Conservation (phyloP, 768 basidiomycete genomes). For the Tylopilus balloui region DNA sequence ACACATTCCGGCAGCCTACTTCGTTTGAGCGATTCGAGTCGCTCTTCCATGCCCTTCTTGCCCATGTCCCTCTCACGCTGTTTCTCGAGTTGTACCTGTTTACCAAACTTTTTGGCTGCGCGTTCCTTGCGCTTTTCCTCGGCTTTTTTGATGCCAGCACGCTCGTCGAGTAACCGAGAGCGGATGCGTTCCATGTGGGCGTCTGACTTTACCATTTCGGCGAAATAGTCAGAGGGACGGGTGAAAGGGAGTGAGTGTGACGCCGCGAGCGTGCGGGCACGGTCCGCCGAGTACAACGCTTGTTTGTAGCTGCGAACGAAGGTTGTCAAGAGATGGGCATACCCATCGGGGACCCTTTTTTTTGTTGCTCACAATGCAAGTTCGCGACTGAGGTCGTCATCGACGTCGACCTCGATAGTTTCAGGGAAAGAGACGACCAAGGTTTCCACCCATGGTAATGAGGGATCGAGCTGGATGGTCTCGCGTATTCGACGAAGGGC, state of each 20-base stretch:
- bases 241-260: slow-evolving; percentile 82
- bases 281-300: slow-evolving; percentile 77
- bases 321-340: background rate
- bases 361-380: slow-evolving; percentile 88
- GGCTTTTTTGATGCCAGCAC: slow-evolving; percentile 80
- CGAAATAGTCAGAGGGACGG: slow-evolving; percentile 91
- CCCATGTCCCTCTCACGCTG: slow-evolving; percentile 82
- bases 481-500: slow-evolving; percentile 80
- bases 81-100: slow-evolving; percentile 95
- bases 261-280: slow-evolving; percentile 71
- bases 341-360: background rate
- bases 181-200: slow-evolving; percentile 97
- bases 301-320: slow-evolving; percentile 80
- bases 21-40: slow-evolving; percentile 82
- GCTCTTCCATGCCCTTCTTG: slow-evolving; percentile 90
- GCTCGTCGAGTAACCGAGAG: slow-evolving; percentile 83
- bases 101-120: slow-evolving; percentile 96
- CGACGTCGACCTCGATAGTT: slow-evolving; percentile 67
- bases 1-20: slow-evolving; percentile 43
- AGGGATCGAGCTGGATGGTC: slow-evolving; percentile 66
- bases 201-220: slow-evolving; percentile 98
- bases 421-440: slow-evolving; percentile 68
- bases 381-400: slow-evolving; percentile 91
- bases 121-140: slow-evolving; percentile 90
- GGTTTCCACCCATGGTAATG: slow-evolving; percentile 82